Conservation (phyloP, 139 green algal species). For the Closterium sp. region DNA sequence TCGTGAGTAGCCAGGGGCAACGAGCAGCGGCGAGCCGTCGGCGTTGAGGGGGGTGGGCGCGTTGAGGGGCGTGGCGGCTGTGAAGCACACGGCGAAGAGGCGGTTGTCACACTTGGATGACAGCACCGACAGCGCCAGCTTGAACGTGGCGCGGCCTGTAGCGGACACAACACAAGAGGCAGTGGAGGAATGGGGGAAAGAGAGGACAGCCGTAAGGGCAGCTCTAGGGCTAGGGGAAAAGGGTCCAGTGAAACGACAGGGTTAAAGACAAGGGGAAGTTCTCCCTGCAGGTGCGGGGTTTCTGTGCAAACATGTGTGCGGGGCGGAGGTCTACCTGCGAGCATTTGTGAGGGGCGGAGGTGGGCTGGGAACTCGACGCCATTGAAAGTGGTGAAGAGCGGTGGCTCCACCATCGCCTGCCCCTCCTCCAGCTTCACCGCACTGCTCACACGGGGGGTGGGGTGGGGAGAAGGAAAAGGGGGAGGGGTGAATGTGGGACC, state of each 20-base stretch:
- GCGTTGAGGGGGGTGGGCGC: neutral
- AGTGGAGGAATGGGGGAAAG: neutral
- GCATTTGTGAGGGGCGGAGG: slow-evolving; percentile 28
- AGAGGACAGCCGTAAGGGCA: neutral
- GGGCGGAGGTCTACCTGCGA: slow-evolving; percentile 23
- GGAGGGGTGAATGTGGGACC: neutral
- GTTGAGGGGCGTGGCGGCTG: neutral
- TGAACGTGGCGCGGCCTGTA: slow-evolving; percentile 10
- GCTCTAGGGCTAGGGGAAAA: neutral
- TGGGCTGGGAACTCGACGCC: slow-evolving; percentile 43
- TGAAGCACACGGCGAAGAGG: slow-evolving; percentile 40
- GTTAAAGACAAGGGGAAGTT: neutral
- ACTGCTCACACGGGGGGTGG: neutral
- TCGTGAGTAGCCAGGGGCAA: neutral
- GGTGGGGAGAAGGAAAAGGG: neutral
- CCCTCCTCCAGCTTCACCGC: slow-evolving; percentile 14
- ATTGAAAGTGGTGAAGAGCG: slow-evolving; percentile 47
- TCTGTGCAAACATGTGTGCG: neutral
- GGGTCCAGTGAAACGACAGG: neutral
- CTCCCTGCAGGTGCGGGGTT: neutral
- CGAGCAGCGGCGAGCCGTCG: neutral
- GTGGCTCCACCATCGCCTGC: slow-evolving; percentile 6
- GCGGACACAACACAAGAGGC: neutral
- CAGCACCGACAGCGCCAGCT: slow-evolving; percentile 32
- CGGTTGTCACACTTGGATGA: slow-evolving; percentile 47